A percentile compares a stretch with the other conserved stretches of the same genome.
These are phyloP conservation scores for Vicia villosa DNA, from an alignment of 306 rosid species.

Conservation along the genomic window DNA sequence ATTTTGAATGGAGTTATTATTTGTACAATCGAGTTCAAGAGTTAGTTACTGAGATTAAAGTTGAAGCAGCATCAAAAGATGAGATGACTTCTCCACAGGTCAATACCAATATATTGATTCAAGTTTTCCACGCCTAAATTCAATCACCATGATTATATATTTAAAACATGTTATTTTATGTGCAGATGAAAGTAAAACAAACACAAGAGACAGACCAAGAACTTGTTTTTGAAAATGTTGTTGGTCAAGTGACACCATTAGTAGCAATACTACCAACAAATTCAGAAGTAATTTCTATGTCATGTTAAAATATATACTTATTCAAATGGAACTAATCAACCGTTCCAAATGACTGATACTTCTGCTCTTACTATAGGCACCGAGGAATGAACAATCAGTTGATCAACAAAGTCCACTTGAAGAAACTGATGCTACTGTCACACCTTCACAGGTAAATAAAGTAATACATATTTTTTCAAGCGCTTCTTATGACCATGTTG, in stretches of 20 bases:
- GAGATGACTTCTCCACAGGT: not conserved
- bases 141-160: not conserved
- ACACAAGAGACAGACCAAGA: conserved; percentile 23
- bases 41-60: not conserved
- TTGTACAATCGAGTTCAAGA: too few relatives aligned
- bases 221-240: not conserved
- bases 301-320: not conserved
- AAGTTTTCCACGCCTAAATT: not conserved
- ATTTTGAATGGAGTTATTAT: too few relatives aligned
- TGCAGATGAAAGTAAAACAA: not conserved
- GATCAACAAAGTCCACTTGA: not conserved
- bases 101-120: not conserved
- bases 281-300: not conserved
- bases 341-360: not conserved
- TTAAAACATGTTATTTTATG: not conserved
- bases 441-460: not conserved
- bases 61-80: not conserved
- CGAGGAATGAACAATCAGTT: too few relatives aligned
- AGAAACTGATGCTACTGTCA: not conserved
- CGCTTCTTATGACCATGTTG: too few relatives aligned
- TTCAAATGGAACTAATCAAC: not conserved
- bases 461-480: too few relatives aligned
- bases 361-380: too few relatives aligned
- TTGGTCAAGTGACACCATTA: not conserved
- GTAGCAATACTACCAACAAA: not conserved